A percentile compares a stretch with the other conserved stretches of the same genome.
phyloP scores from a whole-genome alignment of 2,329 filamentous ascomycete genomes.

The Fusarium veterinarium region DNA sequence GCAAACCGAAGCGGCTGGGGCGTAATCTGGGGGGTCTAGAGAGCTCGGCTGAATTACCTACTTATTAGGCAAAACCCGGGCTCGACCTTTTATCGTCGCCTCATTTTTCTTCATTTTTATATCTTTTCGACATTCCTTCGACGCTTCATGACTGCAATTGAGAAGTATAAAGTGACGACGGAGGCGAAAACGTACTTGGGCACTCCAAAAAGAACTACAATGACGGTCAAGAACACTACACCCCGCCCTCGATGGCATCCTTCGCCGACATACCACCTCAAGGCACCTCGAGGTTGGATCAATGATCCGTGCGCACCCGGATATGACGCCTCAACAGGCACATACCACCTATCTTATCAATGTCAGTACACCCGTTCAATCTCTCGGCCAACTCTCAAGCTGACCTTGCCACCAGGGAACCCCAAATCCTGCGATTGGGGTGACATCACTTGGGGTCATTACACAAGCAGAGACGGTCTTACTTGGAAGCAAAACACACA shows the following conservation, averaged over 20 bases:
- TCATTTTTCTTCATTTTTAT: background rate
- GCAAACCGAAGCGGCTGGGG: constrained; percentile 5
- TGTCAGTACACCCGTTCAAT: constrained; percentile 8
- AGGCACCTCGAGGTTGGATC: constrained; percentile 39
- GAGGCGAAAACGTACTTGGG: background rate
- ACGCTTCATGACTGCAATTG: background rate
- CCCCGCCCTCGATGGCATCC: constrained; percentile 30
- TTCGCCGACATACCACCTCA: constrained; percentile 38
- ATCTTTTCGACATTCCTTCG: background rate
- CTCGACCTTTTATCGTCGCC: background rate
- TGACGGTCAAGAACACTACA: constrained; percentile 17
- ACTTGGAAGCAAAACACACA: constrained; percentile 57
- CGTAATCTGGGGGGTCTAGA: constrained; percentile 17
- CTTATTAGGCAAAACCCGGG: constrained; percentile 35
- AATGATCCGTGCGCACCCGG: constrained; percentile 43
- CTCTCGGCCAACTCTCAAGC: fast-evolving
- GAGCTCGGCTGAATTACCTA: constrained; percentile 30
- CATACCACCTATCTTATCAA: constrained; percentile 43
- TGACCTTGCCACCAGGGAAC: constrained; percentile 45
- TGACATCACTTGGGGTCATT: constrained; percentile 62
- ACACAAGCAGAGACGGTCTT: constrained; percentile 55
- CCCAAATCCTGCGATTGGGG: constrained; percentile 53
- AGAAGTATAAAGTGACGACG: too few species aligned
- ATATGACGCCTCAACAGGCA: constrained; percentile 34
- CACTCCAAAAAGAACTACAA: background rate